Base-by-base conservation (phyloP, 768 basidiomycete genomes). In the Termitomyces eurrhizus region DNA sequence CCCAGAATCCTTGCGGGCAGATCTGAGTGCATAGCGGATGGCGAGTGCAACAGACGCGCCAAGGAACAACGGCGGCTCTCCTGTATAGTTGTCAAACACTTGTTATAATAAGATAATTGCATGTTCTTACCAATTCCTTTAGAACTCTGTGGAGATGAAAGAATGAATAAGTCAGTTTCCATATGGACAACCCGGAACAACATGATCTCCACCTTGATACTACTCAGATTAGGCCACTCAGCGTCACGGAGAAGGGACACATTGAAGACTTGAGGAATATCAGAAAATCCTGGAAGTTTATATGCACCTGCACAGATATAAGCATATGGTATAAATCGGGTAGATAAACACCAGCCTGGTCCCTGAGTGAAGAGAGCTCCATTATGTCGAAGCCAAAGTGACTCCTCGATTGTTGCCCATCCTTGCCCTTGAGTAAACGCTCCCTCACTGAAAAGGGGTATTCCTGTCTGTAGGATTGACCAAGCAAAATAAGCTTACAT, bases 341-440 rank as follows among this genome's bases (percentile, higher is more conserved):
- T 3, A 24, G 18, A 26, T 33, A 2, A 35, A 3, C 2, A 50
- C 44, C 2, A 24, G 56, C 63, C 63, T 44, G 64, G 64, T 8
- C 64, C 64, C 39, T 64, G 64, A 0, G 64, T 64, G 26, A 64
- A 64, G n/a, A 64, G 59, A 18, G 64, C 64, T 33, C 64, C 64
- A 41, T 62, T 64, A 2, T 62, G 58, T 42, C 60, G 60, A 57
- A 64, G 64, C 64, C 64, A 64, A 29, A 64, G 44, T 12, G 64
- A 64, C 29, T 64, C 64, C 49, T 64, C 64, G 12, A 64, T 59
- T 4, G 64, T 64, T 46, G 64, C 50, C 64, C 64, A 64, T 29
- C 64, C 64, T 54, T 64, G 64, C 21, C 64, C 64, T 60, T 64
- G 64, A 13, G 55, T 62, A 26, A 64, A 64, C 14, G 64, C 60